These are phyloP conservation scores for Lithospermum erythrorhizon DNA, from an alignment of 257 asterid species.

Conservation along the genomic window DNA sequence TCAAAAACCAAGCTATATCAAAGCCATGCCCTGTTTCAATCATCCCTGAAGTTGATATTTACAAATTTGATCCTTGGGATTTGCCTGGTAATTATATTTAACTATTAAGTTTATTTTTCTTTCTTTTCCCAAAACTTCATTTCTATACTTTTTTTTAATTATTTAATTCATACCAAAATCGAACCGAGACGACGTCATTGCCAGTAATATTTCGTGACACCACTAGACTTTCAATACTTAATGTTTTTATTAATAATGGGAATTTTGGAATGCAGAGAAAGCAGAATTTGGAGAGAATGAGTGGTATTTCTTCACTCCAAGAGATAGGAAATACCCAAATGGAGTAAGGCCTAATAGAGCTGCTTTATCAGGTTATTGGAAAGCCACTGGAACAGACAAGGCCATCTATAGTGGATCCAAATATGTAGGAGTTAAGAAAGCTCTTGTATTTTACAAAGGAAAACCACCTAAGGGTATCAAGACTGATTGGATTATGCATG, in stretches of 20 bases:
- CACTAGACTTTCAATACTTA: no score
- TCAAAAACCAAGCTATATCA: conserved; percentile 52
- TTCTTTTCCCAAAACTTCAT: not conserved
- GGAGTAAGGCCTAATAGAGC: conserved; percentile 80
- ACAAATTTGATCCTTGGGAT: conserved; percentile 85
- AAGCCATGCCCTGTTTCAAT: conserved; percentile 58
- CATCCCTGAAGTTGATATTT: conserved; percentile 66
- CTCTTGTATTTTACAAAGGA: conserved; percentile 73
- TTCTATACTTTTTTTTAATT: not conserved
- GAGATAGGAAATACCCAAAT: conserved; percentile 76
- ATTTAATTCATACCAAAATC: no score
- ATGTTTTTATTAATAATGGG: not conserved
- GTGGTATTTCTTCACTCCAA: conserved; percentile 77
- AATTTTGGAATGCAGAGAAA: conserved; percentile 31
- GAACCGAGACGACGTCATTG: no score
- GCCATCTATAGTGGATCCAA: conserved; percentile 61
- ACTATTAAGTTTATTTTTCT: not conserved
- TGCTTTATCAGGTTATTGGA: conserved; percentile 87
- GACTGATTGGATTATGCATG: conserved; percentile 93
- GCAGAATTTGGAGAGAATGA: conserved; percentile 70
- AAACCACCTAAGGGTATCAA: conserved; percentile 70
- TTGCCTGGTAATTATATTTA: conserved; percentile 45
- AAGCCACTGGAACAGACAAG: conserved; percentile 81
- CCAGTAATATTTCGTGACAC: no score
- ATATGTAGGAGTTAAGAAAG: conserved; percentile 69